phyloP scores from a whole-genome alignment of 2,329 filamentous ascomycete genomes.

The Paracoccidioides brasiliensis region DNA sequence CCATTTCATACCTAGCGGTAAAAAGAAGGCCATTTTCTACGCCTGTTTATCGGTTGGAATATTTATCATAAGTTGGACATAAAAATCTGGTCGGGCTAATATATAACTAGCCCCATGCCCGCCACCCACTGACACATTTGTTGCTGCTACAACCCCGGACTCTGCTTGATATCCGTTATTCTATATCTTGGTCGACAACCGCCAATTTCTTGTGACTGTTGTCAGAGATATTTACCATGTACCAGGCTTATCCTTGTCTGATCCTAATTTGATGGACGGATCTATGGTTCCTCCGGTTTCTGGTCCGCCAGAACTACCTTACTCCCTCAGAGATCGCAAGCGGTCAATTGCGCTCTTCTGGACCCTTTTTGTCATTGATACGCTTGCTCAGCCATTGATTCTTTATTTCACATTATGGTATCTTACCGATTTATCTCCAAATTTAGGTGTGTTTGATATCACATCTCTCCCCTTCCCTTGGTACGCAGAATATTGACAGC shows the following conservation, averaged over 20 bases:
- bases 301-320: constrained; percentile 40
- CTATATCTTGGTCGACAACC: too few species aligned
- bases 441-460: constrained; percentile 19
- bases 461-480: background rate
- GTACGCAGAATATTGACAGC: background rate
- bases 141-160: background rate
- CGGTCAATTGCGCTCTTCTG: constrained; percentile 47
- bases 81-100: too few species aligned
- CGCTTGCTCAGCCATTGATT: constrained; percentile 43
- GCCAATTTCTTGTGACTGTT: background rate
- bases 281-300: constrained; percentile 13
- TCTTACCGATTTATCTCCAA: constrained; percentile 36
- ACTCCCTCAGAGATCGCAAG: constrained; percentile 42
- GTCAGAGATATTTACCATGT: background rate
- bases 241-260: background rate
- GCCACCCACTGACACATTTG: too few species aligned
- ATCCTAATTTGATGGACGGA: constrained; percentile 21
- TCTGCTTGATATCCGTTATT: background rate
- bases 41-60: too few species aligned
- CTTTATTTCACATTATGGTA: constrained; percentile 52
- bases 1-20: too few species aligned
- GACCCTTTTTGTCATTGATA: constrained; percentile 46
- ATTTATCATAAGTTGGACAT: too few species aligned
- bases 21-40: too few species aligned
- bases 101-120: too few species aligned